These are phyloP conservation scores for Sergeia podlipaevii DNA, from an alignment of 208 protist genomes.

Conservation along the genomic window DNA sequence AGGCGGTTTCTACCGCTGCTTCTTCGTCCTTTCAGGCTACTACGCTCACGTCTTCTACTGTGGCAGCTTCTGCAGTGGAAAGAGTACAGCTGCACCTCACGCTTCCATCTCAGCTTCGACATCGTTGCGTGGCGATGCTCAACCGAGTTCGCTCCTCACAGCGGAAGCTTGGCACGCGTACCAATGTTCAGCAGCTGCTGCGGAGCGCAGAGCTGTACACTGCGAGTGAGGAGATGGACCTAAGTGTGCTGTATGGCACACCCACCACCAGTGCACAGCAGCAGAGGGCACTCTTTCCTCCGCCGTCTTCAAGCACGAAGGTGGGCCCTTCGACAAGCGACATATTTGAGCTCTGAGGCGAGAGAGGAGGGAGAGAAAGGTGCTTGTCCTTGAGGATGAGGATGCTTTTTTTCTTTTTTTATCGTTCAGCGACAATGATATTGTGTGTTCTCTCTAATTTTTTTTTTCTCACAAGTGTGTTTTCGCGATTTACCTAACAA, in stretches of 20 bases:
- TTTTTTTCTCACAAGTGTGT: conserved; percentile 4
- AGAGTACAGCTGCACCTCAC: conserved; percentile 33
- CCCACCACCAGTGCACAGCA: conserved; percentile 9
- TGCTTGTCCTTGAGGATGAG: not conserved
- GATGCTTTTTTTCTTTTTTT: conserved; percentile 15
- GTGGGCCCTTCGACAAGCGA: too few relatives aligned
- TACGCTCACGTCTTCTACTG: not conserved
- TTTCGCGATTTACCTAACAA: not conserved
- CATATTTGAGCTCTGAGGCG: conserved; percentile 5
- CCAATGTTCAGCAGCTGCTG: conserved; percentile 10
- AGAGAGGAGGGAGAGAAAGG: not conserved
- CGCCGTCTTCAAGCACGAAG: not conserved
- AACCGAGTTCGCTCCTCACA: conserved; percentile 24
- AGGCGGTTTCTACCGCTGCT: too few relatives aligned
- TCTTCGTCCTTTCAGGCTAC: too few relatives aligned
- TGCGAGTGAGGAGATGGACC: conserved; percentile 15
- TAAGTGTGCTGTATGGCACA: conserved; percentile 13
- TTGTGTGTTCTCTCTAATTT: conserved; percentile 2
- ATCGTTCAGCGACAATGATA: conserved; percentile 3
- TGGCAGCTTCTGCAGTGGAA: too few relatives aligned
- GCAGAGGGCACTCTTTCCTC: conserved; percentile 14
- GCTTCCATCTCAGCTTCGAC: conserved; percentile 28
- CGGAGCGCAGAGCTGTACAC: conserved; percentile 10
- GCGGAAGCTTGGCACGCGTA: not conserved
- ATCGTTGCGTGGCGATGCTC: conserved; percentile 41